Conservation (phyloP, 495 filamentous ascomycete species). For the Penicillium macrosclerotiorum region DNA sequence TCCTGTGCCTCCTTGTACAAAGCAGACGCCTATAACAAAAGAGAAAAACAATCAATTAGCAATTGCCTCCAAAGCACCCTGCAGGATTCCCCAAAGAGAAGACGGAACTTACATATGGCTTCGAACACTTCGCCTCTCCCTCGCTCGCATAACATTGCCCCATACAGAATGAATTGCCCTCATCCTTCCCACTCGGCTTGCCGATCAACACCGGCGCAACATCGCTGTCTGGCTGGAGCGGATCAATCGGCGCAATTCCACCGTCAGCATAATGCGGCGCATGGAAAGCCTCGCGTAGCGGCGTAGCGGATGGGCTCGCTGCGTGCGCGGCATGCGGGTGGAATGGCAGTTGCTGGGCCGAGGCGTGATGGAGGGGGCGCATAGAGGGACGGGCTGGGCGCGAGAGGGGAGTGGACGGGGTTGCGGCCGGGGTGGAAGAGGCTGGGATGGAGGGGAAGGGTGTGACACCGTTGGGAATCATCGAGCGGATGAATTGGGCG, state of each 20-base stretch:
- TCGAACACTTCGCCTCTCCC: constrained; percentile 12
- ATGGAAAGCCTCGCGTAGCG: neutral
- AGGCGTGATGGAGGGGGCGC: neutral
- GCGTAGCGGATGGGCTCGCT: neutral
- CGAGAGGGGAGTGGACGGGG: neutral
- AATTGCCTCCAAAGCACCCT: no score
- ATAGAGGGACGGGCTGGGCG: neutral
- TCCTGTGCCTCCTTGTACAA: constrained; percentile 9
- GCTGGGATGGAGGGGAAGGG: neutral
- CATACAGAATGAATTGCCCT: constrained; percentile 28
- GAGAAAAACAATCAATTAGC: neutral
- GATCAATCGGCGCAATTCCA: constrained; percentile 14
- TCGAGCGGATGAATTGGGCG: constrained; percentile 7
- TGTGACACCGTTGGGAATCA: neutral
- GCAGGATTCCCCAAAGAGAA: neutral
- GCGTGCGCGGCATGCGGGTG: neutral
- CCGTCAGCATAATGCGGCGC: neutral
- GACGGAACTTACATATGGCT: constrained; percentile 21
- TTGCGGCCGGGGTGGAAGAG: neutral
- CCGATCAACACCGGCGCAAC: constrained; percentile 14
- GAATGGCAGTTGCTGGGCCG: neutral
- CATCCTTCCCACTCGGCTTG: constrained; percentile 15
- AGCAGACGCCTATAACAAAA: constrained; percentile 12
- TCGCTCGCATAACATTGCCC: constrained; percentile 18
- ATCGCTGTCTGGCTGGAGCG: constrained; percentile 9